phyloP scores from a whole-genome alignment of 495 filamentous ascomycete genomes.

The Neurospora sp. region DNA sequence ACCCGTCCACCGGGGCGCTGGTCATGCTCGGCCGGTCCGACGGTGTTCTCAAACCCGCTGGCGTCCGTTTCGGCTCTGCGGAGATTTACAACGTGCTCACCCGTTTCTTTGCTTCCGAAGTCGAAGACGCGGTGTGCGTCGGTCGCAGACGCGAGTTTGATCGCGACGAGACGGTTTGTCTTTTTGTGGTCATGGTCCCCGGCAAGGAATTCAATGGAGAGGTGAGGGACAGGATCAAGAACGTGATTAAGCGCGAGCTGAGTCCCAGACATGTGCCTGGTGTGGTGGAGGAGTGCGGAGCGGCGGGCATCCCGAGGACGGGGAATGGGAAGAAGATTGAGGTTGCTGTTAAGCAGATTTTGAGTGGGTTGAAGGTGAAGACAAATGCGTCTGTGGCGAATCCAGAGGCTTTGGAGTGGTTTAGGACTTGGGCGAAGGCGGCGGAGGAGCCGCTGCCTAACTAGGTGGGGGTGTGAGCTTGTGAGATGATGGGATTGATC shows the following conservation, averaged over 20 bases:
- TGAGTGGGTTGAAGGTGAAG: constrained; percentile 78
- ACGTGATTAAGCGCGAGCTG: constrained; percentile 57
- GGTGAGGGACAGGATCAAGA: constrained; percentile 42
- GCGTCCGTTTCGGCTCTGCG: constrained; percentile 66
- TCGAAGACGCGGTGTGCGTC: constrained; percentile 79
- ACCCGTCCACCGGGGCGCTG: constrained; percentile 62
- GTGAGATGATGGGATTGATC: background rate
- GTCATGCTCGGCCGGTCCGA: constrained; percentile 75
- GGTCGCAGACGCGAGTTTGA: constrained; percentile 64
- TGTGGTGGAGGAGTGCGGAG: constrained; percentile 58
- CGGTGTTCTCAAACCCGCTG: constrained; percentile 68
- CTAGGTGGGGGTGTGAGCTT: background rate
- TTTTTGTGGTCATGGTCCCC: constrained; percentile 66
- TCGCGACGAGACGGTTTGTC: constrained; percentile 70
- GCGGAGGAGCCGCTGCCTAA: constrained; percentile 11
- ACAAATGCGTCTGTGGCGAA: constrained; percentile 82
- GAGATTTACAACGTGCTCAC: constrained; percentile 92
- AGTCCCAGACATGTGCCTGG: constrained; percentile 80
- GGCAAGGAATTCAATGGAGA: too few relatives aligned
- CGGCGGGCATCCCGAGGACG: constrained; percentile 71
- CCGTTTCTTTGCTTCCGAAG: constrained; percentile 61
- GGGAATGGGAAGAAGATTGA: constrained; percentile 94
- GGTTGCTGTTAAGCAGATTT: constrained; percentile 84
- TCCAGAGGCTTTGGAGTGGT: constrained; percentile 74
- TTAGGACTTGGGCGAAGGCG: constrained; percentile 54